A percentile compares a stretch with the other conserved stretches of the same genome.
phyloP scores from a whole-genome alignment of 768 basidiomycete species.

The Kwoniella pini region DNA sequence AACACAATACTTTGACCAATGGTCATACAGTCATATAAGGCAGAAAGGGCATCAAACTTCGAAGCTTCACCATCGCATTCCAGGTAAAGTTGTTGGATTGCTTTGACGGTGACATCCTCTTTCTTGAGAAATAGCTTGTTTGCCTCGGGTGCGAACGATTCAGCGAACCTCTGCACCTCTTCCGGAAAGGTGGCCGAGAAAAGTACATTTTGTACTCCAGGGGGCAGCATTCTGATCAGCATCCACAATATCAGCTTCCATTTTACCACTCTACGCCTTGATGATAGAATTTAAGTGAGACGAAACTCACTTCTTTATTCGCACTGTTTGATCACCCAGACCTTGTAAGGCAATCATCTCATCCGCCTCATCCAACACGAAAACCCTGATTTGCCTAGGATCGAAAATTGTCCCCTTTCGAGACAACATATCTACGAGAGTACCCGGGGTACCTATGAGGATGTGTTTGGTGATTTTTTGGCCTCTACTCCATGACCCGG shows the following conservation, averaged over 20 bases:
- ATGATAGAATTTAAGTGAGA: too few species aligned
- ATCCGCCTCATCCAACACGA: constrained; percentile 97
- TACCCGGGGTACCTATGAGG: constrained; percentile 94
- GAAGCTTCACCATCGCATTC: constrained; percentile 87
- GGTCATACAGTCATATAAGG: constrained; percentile 83
- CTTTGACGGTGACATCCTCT: constrained; percentile 89
- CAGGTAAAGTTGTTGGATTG: constrained; percentile 97
- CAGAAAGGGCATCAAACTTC: constrained; percentile 93
- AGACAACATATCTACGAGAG: constrained; percentile 78
- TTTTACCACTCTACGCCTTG: too few species aligned
- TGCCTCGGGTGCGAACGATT: constrained; percentile 86
- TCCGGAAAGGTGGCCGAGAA: constrained; percentile 99
- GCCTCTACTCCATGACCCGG: constrained; percentile 60
- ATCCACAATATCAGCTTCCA: too few species aligned
- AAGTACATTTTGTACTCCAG: constrained; percentile 73
- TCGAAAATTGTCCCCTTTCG: constrained; percentile 72
- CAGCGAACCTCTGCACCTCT: constrained; percentile 85
- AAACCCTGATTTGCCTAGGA: constrained; percentile 76
- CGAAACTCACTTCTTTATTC: constrained; percentile 82
- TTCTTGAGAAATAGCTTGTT: constrained; percentile 95
- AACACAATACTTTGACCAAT: constrained; percentile 99
- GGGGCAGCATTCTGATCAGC: constrained; percentile 52
- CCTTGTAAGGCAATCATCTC: constrained; percentile 94
- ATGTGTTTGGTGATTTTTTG: constrained; percentile 75
- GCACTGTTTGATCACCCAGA: constrained; percentile 86